phyloP scores from a whole-genome alignment of 2,329 filamentous ascomycete species.

The Shiraia bambusicola region DNA sequence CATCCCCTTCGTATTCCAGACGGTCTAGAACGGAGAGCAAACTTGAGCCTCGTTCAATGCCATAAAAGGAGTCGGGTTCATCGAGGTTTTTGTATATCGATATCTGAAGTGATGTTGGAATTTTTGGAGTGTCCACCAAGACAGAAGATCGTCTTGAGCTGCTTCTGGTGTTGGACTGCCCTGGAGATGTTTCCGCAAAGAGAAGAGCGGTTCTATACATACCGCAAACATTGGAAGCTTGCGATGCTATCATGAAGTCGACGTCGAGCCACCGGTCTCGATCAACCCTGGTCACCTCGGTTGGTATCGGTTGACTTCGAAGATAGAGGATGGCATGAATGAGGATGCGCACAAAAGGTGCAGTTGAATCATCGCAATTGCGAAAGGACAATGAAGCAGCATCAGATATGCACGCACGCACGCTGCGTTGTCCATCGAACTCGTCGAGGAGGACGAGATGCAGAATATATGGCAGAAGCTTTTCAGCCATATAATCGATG shows the following conservation, averaged over 20 bases:
- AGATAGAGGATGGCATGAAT: conserved; percentile 83
- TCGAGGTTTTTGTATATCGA: conserved; percentile 89
- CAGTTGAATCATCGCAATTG: conserved; percentile 48
- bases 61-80: conserved; percentile 95
- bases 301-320: conserved; percentile 73
- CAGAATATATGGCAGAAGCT: conserved; percentile 78
- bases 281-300: conserved; percentile 76
- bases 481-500: conserved; percentile 69
- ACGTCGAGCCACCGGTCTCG: conserved; percentile 83
- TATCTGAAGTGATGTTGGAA: conserved; percentile 69
- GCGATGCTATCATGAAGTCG: conserved; percentile 69
- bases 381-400: conserved; percentile 66
- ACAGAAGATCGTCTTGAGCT: conserved; percentile 65
- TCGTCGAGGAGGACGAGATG: conserved; percentile 77
- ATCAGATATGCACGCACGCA: conserved; percentile 63
- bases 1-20: conserved; percentile 86
- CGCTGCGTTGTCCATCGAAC: conserved; percentile 59
- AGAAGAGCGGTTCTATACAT: conserved; percentile 87
- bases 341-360: conserved; percentile 69
- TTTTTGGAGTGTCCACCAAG: conserved; percentile 49
- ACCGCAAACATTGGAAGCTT: conserved; percentile 72
- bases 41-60: conserved; percentile 75
- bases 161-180: conserved; percentile 49
- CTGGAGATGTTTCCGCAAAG: conserved; percentile 72
- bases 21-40: conserved; percentile 76